Conservation (phyloP, 305 asterid genomes). For the Nicotiana rustica region DNA sequence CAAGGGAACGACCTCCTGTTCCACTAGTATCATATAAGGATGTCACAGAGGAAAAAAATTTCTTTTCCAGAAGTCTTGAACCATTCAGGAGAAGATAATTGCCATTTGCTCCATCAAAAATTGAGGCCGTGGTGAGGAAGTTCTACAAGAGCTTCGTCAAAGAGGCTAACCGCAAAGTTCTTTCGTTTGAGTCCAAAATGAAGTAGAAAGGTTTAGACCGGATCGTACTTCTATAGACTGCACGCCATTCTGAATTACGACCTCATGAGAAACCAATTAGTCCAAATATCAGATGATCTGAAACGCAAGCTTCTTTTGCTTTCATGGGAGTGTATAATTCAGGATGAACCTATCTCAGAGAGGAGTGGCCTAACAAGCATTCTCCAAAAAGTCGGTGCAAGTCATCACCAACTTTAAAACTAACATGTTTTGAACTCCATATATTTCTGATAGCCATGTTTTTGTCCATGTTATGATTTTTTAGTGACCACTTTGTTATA, state of each 20-base stretch:
- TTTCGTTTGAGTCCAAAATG: background rate
- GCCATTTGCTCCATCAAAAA: background rate
- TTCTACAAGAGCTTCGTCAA: background rate
- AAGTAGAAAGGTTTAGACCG: background rate
- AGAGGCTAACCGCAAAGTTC: background rate
- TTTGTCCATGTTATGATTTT: constrained; percentile 28
- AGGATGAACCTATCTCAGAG: constrained; percentile 10
- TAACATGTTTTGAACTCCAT: background rate
- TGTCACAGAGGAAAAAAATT: background rate
- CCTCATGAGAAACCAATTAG: background rate
- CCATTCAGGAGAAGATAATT: background rate
- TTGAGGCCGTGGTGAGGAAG: background rate
- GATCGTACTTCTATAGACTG: background rate
- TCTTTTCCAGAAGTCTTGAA: background rate
- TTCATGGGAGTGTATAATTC: constrained; percentile 2
- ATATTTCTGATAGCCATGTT: constrained; percentile 6
- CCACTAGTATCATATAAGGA: background rate
- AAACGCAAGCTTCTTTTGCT: background rate
- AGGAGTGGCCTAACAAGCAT: background rate
- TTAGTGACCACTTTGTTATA: background rate
- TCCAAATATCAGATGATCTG: constrained; percentile 7
- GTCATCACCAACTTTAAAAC: background rate
- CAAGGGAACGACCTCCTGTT: background rate
- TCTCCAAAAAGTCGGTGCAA: constrained; percentile 8
- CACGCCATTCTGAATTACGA: constrained; percentile 24